These are phyloP conservation scores for Stylosanthes scabra DNA, from an alignment of 331 rosid genomes.

Conservation along the genomic window DNA sequence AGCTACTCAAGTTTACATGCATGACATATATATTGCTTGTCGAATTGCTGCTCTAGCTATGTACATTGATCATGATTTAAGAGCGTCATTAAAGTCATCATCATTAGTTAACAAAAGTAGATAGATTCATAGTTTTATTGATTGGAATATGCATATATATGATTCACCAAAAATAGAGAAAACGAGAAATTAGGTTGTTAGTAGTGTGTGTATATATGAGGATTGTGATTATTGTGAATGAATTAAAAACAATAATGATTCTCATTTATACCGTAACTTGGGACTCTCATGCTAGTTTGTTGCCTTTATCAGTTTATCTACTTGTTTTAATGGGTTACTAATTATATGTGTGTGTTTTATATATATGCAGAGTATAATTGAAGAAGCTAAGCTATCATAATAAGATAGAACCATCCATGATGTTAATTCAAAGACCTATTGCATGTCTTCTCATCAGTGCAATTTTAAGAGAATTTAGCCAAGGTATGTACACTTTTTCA, in stretches of 20 bases:
- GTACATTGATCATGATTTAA: not conserved
- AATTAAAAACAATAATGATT: not conserved
- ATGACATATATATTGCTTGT: too few relatives aligned
- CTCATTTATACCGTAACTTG: not conserved
- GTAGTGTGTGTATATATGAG: not conserved
- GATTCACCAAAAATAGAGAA: not conserved
- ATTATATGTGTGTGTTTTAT: not conserved
- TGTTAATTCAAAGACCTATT: constrained; percentile 16
- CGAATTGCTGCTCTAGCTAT: too few relatives aligned
- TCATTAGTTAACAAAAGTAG: not conserved
- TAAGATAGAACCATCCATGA: constrained; percentile 10
- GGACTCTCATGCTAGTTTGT: constrained; percentile 16
- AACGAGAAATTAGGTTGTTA: not conserved
- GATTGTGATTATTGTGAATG: not conserved
- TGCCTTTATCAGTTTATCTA: not conserved
- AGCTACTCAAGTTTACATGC: not conserved
- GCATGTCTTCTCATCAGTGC: not conserved
- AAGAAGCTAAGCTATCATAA: not conserved
- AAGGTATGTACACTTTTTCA: not conserved
- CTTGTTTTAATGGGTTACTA: not conserved
- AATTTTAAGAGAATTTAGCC: not conserved
- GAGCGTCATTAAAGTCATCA: not conserved
- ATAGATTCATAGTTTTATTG: not conserved
- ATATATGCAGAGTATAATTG: constrained; percentile 9
- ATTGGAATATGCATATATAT: not conserved